These are phyloP conservation scores for Syncephalastrum monosporum DNA, from an alignment of 371 early-diverging fungal genomes.

Conservation along the genomic window DNA sequence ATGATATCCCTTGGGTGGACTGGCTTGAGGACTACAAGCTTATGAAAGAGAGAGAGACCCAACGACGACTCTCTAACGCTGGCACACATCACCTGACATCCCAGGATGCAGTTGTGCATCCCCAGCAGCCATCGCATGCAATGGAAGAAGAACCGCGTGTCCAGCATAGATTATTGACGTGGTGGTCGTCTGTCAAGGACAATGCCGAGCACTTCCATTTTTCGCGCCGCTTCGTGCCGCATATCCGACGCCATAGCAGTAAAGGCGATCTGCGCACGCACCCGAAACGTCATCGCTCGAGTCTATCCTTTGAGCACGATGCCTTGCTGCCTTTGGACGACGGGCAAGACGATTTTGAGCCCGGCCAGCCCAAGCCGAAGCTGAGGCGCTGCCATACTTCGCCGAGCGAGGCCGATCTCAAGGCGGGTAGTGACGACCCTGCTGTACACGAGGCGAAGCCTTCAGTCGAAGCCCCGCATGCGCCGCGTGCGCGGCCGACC, in stretches of 20 bases:
- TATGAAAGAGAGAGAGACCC: slow-evolving; percentile 19
- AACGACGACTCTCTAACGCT: slow-evolving; percentile 14
- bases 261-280: too few relatives aligned
- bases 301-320: too few relatives aligned
- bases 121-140: neutral
- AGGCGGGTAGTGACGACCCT: neutral
- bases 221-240: too few relatives aligned
- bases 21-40: slow-evolving; percentile 49
- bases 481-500: slow-evolving; percentile 1
- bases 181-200: slow-evolving; percentile 26
- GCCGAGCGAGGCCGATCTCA: slow-evolving; percentile 7
- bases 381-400: slow-evolving; percentile 14
- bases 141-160: slow-evolving; percentile 3
- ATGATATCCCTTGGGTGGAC: slow-evolving; percentile 47
- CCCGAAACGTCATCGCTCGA: too few relatives aligned
- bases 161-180: slow-evolving; percentile 9
- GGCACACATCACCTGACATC: neutral
- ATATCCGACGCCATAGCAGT: too few relatives aligned
- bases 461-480: neutral
- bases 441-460: too few relatives aligned
- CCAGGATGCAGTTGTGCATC: neutral
- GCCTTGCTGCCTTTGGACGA: too few relatives aligned
- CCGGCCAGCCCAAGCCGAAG: slow-evolving; percentile 4
- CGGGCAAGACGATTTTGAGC: too few relatives aligned
- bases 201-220: slow-evolving; percentile 17